These are phyloP conservation scores for Sistotremastrum niveocremeum DNA, from an alignment of 768 basidiomycete genomes.

Conservation along the genomic window DNA sequence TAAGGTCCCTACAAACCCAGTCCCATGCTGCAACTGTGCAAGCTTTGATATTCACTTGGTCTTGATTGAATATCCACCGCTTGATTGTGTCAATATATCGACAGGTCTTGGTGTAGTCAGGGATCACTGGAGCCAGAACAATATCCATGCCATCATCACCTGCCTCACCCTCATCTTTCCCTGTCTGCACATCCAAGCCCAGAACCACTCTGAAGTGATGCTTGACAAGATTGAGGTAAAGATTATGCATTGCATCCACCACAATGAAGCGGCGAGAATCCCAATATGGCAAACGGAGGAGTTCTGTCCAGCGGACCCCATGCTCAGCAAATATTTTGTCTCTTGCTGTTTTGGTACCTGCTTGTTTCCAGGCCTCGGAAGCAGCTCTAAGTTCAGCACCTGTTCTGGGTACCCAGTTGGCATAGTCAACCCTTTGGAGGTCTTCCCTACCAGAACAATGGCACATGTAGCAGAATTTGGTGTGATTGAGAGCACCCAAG, in stretches of 20 bases:
- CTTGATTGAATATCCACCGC: too few species aligned
- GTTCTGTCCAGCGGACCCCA: constrained; percentile 10
- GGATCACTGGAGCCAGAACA: too few species aligned
- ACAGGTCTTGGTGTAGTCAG: too few species aligned
- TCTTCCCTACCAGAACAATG: too few species aligned
- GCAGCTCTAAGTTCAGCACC: not conserved
- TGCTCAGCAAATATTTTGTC: constrained; percentile 7
- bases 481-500: constrained; percentile 19
- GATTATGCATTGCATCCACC: constrained; percentile 18
- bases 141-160: too few species aligned
- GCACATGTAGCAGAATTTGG: constrained; percentile 22
- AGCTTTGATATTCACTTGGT: too few species aligned
- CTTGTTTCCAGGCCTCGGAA: constrained; percentile 9
- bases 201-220: constrained; percentile 8
- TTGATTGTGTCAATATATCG: not conserved
- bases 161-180: too few species aligned
- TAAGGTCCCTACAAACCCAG: too few species aligned
- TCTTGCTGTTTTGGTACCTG: not conserved
- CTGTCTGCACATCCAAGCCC: constrained; percentile 3
- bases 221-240: constrained; percentile 14
- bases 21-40: too few species aligned
- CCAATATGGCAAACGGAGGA: constrained; percentile 17
- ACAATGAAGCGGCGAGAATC: constrained; percentile 10
- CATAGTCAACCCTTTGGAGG: too few species aligned
- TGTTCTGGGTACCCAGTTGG: constrained; percentile 8